Base-by-base conservation (phyloP, 2,329 filamentous ascomycete species). In the Cordyceps cicadae region DNA sequence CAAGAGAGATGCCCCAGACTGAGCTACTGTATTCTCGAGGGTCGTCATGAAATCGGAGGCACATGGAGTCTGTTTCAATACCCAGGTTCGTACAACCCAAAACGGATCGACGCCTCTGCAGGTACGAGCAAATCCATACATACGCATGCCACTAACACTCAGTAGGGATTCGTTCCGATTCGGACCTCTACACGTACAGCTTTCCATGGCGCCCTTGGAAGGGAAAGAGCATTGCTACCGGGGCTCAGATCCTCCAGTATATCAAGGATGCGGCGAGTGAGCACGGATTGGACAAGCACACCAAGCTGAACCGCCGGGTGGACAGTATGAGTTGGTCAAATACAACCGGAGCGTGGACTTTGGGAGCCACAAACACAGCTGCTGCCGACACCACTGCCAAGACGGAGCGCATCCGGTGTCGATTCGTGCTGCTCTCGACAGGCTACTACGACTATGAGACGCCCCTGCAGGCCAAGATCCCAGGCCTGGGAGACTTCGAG, bases 1-100 rank as follows among this genome's bases (percentile, higher is more conserved):
- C 85, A 89, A 66, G 76, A 77, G 2, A 71, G 80, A 34, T 70
- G 83, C 1, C 85, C 86, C 0, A 68, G 76, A 49, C 73, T 79
- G 46, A 81, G 71, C 3, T 92, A 88, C 68, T 78, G 81, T 15
- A 82, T 93, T 32, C 78, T 92, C n/a, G 89, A 93, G 70, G 79
- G 78, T 1, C 84, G 89, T 34, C 75, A 79, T 55, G 75, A 77
- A 32, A 77, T 92, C 6, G 89, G 89, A 1, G 89, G 89, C 1
- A 93, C 89, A 0, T 92, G 89, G 89, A 85, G 87, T 66, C 74
- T 92, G 1, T 93, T 91, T 75, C 82, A 79, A 48, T 92, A 91
- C 66, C 89, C 88, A 19, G 43, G 43, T 46, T 21, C n/a, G 43
- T 46, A 21, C 43, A 19, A 5, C 8, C 17, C n/a, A n/a, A 21